phyloP scores from a whole-genome alignment of 352 stramenopile species.

The Globisporangium iwayamae region DNA sequence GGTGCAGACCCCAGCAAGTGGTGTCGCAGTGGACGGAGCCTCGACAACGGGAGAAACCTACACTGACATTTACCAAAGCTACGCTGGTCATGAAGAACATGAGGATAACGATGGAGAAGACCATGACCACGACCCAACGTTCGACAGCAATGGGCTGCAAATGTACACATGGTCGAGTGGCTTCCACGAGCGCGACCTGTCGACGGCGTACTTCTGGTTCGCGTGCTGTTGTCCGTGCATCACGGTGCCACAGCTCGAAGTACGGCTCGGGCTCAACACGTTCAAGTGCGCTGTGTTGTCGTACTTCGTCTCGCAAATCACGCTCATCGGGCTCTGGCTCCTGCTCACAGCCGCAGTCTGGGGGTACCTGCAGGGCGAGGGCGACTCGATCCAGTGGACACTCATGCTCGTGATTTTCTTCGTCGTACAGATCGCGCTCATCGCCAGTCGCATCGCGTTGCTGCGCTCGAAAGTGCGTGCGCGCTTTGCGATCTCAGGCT shows the following conservation, averaged over 20 bases:
- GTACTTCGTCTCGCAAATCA: slow-evolving; percentile 5
- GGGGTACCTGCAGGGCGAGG: slow-evolving; percentile 5
- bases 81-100: neutral
- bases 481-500: slow-evolving; percentile 9
- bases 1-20: slow-evolving; percentile 3
- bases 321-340: slow-evolving; percentile 15
- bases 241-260: slow-evolving; percentile 10
- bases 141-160: slow-evolving; percentile 12
- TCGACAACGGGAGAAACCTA: neutral
- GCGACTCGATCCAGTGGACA: slow-evolving; percentile 5
- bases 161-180: slow-evolving; percentile 11
- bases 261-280: slow-evolving; percentile 8
- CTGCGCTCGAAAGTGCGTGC: slow-evolving; percentile 12
- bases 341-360: slow-evolving; percentile 4
- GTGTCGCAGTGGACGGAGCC: neutral
- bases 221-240: slow-evolving; percentile 15
- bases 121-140: neutral
- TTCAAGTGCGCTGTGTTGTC: slow-evolving; percentile 8
- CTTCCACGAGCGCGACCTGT: slow-evolving; percentile 8
- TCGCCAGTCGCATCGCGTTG: slow-evolving; percentile 12
- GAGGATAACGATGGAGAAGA: neutral
- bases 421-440: neutral
- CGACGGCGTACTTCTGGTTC: slow-evolving; percentile 11
- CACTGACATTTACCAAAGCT: neutral
- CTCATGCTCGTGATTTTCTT: slow-evolving; percentile 7